Percentiles rank a stretch among this genome's conserved stretches.
phyloP scores from a whole-genome alignment of 1,139 yeast genomes.

The Diutina scorzettiae region DNA sequence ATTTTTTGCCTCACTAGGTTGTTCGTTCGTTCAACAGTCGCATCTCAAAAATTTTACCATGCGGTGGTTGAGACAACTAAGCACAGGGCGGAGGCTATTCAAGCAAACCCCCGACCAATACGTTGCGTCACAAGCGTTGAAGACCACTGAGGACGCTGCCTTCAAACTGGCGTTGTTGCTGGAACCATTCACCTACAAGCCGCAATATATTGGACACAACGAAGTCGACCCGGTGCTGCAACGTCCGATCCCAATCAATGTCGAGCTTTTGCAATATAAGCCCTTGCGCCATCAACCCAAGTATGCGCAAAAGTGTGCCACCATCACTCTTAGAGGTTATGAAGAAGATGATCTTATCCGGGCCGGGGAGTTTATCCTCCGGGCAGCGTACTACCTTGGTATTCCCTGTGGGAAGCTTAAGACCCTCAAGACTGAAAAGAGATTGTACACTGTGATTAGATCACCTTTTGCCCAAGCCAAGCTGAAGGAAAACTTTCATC shows the following conservation, averaged over 20 bases:
- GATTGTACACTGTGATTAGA: constrained; percentile 83
- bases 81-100: constrained; percentile 5
- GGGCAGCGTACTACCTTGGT: constrained; percentile 85
- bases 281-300: constrained; percentile 62
- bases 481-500: constrained; percentile 86
- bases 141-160: constrained; percentile 1
- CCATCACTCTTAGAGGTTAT: constrained; percentile 61
- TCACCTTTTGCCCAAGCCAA: constrained; percentile 94
- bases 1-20: too few relatives aligned
- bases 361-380: constrained; percentile 72
- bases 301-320: constrained; percentile 64
- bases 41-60: too few relatives aligned
- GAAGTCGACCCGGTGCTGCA: constrained; percentile 15
- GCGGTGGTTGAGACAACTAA: constrained; percentile 4
- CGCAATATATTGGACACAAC: constrained; percentile 28
- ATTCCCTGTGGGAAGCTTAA: constrained; percentile 50
- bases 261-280: constrained; percentile 69
- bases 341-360: constrained; percentile 60
- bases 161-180: not conserved
- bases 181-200: constrained; percentile 21
- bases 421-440: constrained; percentile 56
- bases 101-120: constrained; percentile 5
- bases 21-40: too few relatives aligned
- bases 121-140: not conserved
- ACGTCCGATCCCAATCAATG: constrained; percentile 70